These are phyloP conservation scores for Ottelia alismoides DNA, from an alignment of 106 monocot genomes.

Conservation along the genomic window DNA sequence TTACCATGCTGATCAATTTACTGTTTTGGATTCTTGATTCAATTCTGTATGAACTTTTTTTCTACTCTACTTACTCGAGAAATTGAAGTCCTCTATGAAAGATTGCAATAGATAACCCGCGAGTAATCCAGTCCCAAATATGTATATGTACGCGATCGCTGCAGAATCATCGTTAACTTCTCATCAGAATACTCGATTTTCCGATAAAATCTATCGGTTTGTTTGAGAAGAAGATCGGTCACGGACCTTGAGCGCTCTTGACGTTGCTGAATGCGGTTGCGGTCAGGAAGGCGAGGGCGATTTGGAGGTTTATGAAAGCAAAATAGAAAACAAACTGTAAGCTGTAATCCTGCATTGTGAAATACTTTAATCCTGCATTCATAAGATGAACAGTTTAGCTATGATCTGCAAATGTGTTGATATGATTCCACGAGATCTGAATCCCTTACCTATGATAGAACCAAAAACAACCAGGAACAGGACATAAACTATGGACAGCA, in stretches of 20 bases:
- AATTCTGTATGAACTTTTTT: no score
- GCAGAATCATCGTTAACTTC: no score
- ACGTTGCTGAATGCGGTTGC: slow-evolving; percentile 39
- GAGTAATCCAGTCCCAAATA: slow-evolving; percentile 38
- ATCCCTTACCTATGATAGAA: slow-evolving; percentile 52
- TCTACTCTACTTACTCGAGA: slow-evolving; percentile 43
- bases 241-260: slow-evolving; percentile 63
- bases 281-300: slow-evolving; percentile 46
- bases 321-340: slow-evolving; percentile 67
- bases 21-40: no score
- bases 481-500: slow-evolving; percentile 47
- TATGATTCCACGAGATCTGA: no score
- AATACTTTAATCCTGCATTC: slow-evolving; percentile 43
- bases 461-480: slow-evolving; percentile 54
- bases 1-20: no score
- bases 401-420: no score
- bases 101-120: slow-evolving; percentile 20
- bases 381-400: no score
- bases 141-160: slow-evolving; percentile 40
- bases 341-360: slow-evolving; percentile 53
- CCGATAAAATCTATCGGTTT: not conserved
- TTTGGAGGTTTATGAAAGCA: slow-evolving; percentile 62
- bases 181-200: not conserved
- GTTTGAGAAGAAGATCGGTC: not conserved
- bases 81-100: slow-evolving; percentile 26